Evolutionary conservation across 495 filamentous ascomycete species (phyloP).

Genomic region (Lasiosphaeria ovina): DNA sequence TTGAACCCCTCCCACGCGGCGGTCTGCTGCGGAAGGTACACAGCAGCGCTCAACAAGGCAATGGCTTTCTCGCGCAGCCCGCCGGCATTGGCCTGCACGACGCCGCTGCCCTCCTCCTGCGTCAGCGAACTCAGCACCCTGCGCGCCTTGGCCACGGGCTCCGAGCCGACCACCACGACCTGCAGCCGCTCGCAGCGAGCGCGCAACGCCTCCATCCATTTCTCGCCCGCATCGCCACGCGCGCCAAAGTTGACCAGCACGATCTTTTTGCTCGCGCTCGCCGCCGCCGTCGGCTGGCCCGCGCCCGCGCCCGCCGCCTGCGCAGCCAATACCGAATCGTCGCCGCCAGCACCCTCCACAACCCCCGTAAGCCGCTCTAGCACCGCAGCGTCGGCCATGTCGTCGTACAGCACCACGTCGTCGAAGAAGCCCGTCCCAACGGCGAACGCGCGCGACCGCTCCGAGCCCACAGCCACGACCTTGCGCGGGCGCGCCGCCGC

Average conservation of each 20-base stretch:
- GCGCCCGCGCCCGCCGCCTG: neutral
- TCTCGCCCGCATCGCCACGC: slow-evolving; percentile 35
- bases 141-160: slow-evolving; percentile 26
- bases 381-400: slow-evolving; percentile 24
- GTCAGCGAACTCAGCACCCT: slow-evolving; percentile 22
- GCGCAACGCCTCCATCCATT: slow-evolving; percentile 36
- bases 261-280: slow-evolving; percentile 30
- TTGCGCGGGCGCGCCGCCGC: slow-evolving; percentile 21
- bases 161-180: slow-evolving; percentile 41
- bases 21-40: slow-evolving; percentile 30
- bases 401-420: slow-evolving; percentile 32
- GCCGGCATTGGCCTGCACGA: slow-evolving; percentile 45
- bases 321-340: slow-evolving; percentile 5
- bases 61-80: slow-evolving; percentile 39
- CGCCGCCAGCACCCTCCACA: slow-evolving; percentile 6
- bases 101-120: slow-evolving; percentile 17
- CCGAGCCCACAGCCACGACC: slow-evolving; percentile 39
- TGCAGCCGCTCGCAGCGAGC: slow-evolving; percentile 28
- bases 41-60: slow-evolving; percentile 25
- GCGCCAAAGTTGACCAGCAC: slow-evolving; percentile 55
- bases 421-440: slow-evolving; percentile 35
- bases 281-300: neutral
- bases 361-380: slow-evolving; percentile 18
- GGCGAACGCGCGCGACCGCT: slow-evolving; percentile 30
- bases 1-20: slow-evolving; percentile 38